Base-by-base conservation (phyloP, 1,139 yeast genomes). In the Kazachstania sp. region DNA sequence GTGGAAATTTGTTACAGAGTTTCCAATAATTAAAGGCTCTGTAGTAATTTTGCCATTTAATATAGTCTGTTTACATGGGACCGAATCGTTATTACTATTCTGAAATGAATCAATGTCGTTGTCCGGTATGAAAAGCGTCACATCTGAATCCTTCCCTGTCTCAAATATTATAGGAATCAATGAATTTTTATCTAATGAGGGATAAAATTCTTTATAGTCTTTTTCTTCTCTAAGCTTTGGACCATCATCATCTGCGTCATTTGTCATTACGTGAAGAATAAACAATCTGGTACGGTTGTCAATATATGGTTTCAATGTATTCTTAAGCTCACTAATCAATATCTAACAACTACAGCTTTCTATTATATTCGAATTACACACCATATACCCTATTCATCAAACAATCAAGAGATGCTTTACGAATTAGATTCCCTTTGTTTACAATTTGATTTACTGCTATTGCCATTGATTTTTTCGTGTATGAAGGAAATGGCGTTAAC, bases 191-290 rank as follows among this genome's bases (percentile, higher is more conserved):
- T 78, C 75, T 15, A 88, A 70, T 52, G 81, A 82, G 0, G 86
- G 82, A 60, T 88, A 86, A 48, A 83, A 74, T 49, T 83, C 88
- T 45, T 69, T 65, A 59, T 72, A 81, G 51, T 83, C 78, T 41
- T 77, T 74, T 62, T 88, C 97, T 57, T 87, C 96, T 46, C 97
- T 75, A 3, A 94, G 90, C 60, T 81, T 61, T 4, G 65, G 65
- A 15, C 65, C 66, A 38, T 61, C 66, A 48, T 63, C 66, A 8
- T 41, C 45, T 4, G 30, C 30, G 26, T 44, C 39, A 35, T 37
- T 44, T 3, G 36, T 37, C 41, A 35, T 44, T 12, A 12, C 38
- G 26, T 6, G 12, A 6, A 8, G 28, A 7, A 23, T 23, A 9
- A 23, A 23, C 28, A 23, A 9, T 23, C 6, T 23, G 28, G 8